These are phyloP conservation scores for Platismatia glauca DNA, from an alignment of 495 filamentous ascomycete species.

Conservation along the genomic window DNA sequence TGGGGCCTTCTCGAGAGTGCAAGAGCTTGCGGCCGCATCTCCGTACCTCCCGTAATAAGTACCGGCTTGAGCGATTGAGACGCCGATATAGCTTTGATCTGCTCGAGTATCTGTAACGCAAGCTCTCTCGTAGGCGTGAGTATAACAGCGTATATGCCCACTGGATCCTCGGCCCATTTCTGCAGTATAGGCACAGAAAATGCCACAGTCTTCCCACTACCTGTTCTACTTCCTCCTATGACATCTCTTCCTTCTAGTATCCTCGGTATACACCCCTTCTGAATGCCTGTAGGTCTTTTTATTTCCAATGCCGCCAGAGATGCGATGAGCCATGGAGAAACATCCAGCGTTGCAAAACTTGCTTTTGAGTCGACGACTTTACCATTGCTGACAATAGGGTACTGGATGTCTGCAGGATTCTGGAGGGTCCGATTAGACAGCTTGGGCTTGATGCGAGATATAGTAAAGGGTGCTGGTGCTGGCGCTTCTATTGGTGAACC, in stretches of 20 bases:
- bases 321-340: conserved; percentile 82
- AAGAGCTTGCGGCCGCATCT: conserved; percentile 86
- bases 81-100: conserved; percentile 82
- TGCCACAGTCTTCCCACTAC: conserved; percentile 98
- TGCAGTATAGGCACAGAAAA: conserved; percentile 92
- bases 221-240: conserved; percentile 87
- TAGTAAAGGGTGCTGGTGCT: background rate
- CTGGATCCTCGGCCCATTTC: conserved; percentile 84
- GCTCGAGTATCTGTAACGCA: conserved; percentile 91
- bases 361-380: conserved; percentile 39
- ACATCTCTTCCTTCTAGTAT: conserved; percentile 86
- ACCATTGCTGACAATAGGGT: conserved; percentile 23
- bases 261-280: conserved; percentile 80
- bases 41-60: conserved; percentile 81
- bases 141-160: conserved; percentile 80
- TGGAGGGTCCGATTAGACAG: background rate
- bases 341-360: conserved; percentile 64
- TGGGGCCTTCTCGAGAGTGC: conserved; percentile 74
- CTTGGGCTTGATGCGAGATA: conserved; percentile 18
- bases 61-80: conserved; percentile 76
- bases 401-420: conserved; percentile 6
- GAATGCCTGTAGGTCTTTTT: conserved; percentile 80
- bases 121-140: conserved; percentile 90
- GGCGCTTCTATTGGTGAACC: background rate
- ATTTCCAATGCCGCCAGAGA: conserved; percentile 83